Conservation (phyloP, 1,139 yeast genomes). For the Kurtzmaniella quercitrusa region DNA sequence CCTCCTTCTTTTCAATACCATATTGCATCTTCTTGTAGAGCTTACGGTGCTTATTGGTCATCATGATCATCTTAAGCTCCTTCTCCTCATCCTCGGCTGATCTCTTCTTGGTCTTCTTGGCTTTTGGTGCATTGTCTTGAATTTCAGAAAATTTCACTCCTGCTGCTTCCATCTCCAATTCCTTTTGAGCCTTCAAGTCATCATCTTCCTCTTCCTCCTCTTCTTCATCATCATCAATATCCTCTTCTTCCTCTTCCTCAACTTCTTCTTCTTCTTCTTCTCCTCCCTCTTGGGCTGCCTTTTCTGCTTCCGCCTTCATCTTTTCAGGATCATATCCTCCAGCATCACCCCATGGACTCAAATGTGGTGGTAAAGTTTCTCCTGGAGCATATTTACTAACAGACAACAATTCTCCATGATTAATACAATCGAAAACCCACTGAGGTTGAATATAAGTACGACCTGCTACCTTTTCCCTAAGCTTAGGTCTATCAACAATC, state of each 20-base stretch:
- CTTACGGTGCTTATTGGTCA: slow-evolving; percentile 94
- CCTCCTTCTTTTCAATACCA: slow-evolving; percentile 81
- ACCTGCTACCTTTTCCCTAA: slow-evolving; percentile 75
- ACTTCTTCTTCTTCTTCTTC: slow-evolving; percentile 48
- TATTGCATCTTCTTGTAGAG: slow-evolving; percentile 94
- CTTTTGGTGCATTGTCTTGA: slow-evolving; percentile 24
- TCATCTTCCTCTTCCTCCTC: slow-evolving; percentile 53
- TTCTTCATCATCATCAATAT: slow-evolving; percentile 42
- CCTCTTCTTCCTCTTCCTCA: slow-evolving; percentile 47
- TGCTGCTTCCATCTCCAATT: slow-evolving; percentile 84
- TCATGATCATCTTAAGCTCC: slow-evolving; percentile 90
- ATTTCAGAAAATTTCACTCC: slow-evolving; percentile 74
- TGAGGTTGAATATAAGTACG: slow-evolving; percentile 96
- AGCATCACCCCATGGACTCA: slow-evolving; percentile 98
- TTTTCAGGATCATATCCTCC: slow-evolving; percentile 85
- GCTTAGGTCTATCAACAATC: slow-evolving; percentile 86
- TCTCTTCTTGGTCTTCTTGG: slow-evolving; percentile 22
- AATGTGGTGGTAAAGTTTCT: slow-evolving; percentile 91
- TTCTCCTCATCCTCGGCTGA: slow-evolving; percentile 68
- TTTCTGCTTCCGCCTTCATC: slow-evolving; percentile 27
- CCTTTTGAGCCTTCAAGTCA: slow-evolving; percentile 68
- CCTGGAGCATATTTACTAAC: slow-evolving; percentile 89
- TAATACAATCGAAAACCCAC: slow-evolving; percentile 93
- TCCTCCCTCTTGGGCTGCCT: slow-evolving; percentile 38
- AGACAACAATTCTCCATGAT: slow-evolving; percentile 68